Conservation (phyloP, 1,284 basidiomycete genomes). For the Ceratobasidium sp. region DNA sequence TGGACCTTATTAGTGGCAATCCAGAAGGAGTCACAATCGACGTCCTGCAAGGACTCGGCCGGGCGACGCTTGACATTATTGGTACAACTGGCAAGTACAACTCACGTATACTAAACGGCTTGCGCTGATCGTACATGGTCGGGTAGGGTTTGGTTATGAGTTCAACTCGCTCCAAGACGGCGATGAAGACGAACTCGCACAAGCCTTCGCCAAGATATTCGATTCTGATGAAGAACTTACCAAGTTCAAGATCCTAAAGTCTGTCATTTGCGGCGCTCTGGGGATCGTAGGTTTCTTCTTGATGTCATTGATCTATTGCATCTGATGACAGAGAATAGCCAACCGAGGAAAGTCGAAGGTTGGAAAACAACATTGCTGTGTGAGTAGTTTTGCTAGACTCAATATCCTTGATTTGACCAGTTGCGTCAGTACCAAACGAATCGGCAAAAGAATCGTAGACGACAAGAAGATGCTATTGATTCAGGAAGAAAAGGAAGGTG, state of each 20-base stretch:
- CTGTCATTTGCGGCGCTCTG: background rate
- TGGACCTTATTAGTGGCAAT: conserved; percentile 12
- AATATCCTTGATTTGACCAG: background rate
- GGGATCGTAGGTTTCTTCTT: background rate
- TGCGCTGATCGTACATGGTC: too few relatives aligned
- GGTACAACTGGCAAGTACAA: conserved; percentile 50
- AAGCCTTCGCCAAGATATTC: conserved; percentile 46
- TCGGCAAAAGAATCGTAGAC: conserved; percentile 49
- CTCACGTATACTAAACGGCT: too few relatives aligned
- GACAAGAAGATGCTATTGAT: conserved; percentile 50
- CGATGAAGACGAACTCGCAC: conserved; percentile 46
- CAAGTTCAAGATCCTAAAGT: background rate
- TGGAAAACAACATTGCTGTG: conserved; percentile 2
- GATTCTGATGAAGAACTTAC: conserved; percentile 15
- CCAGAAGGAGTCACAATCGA: conserved; percentile 46
- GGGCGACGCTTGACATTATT: conserved; percentile 54
- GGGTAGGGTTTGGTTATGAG: conserved; percentile 53
- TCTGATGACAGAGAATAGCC: conserved; percentile 43
- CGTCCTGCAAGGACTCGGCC: conserved; percentile 50
- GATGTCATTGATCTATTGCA: background rate
- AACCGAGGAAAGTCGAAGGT: conserved; percentile 43
- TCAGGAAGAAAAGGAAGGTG: conserved; percentile 29
- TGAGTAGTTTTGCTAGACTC: conserved; percentile 23
- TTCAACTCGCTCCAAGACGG: conserved; percentile 48
- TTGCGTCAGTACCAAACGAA: conserved; percentile 43